Percentiles rank a stretch among this genome's conserved stretches.
phyloP scores from a whole-genome alignment of 1,284 basidiomycete species.

The Microbotryum silenes-acaulis region DNA sequence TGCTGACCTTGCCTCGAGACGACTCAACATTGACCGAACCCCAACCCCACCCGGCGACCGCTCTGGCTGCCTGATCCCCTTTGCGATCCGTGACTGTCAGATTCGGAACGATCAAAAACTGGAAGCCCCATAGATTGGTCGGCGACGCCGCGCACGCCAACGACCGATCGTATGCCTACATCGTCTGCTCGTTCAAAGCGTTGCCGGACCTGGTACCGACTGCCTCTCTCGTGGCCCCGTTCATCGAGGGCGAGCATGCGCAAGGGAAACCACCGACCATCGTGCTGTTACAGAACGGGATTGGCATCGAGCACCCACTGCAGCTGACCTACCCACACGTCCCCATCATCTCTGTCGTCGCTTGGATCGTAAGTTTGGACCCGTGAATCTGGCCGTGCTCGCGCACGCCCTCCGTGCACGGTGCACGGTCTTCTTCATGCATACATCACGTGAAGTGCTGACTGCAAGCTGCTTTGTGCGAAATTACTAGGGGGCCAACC shows the following conservation, averaged over 20 bases:
- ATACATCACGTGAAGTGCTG: too few species aligned
- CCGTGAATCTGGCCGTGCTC: too few species aligned
- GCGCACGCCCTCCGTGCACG: too few species aligned
- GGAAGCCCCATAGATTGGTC: conserved; percentile 31
- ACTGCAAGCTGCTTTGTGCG: too few species aligned
- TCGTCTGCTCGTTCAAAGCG: conserved; percentile 16
- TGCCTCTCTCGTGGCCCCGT: conserved; percentile 27
- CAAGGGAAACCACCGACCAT: conserved; percentile 13
- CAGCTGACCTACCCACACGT: conserved; percentile 36
- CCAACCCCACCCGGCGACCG: too few species aligned
- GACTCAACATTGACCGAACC: too few species aligned
- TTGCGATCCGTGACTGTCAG: too few species aligned
- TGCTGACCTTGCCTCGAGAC: too few species aligned
- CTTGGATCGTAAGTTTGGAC: conserved; percentile 39
- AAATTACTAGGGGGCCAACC: conserved; percentile 36
- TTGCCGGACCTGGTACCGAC: conserved; percentile 29
- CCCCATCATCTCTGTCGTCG: conserved; percentile 42
- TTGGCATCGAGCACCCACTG: conserved; percentile 44
- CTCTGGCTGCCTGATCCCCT: too few species aligned
- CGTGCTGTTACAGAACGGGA: conserved; percentile 40
- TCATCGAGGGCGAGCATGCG: conserved; percentile 19
- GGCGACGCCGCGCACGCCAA: conserved; percentile 25
- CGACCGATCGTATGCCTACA: conserved; percentile 26
- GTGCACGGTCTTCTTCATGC: too few species aligned
- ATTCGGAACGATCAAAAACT: conserved; percentile 12